Conservation (phyloP, 2,329 filamentous ascomycete genomes). For the Diplodia seriata region DNA sequence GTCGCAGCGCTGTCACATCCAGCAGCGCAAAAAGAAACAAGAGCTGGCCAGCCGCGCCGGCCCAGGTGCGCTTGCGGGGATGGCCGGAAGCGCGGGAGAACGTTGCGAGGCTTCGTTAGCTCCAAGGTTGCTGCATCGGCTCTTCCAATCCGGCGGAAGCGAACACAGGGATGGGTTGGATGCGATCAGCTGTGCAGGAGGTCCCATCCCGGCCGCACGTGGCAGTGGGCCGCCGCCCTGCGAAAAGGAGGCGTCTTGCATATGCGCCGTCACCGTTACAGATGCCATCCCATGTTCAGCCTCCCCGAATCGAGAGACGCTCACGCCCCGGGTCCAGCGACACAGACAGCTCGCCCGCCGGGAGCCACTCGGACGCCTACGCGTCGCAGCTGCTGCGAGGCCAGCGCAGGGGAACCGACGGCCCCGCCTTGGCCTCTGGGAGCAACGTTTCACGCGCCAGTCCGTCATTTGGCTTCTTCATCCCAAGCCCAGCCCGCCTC, state of each 20-base stretch:
- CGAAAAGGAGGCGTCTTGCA: conserved; percentile 33
- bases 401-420: conserved; percentile 20
- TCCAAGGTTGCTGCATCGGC: conserved; percentile 41
- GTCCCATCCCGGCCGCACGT: conserved; percentile 45
- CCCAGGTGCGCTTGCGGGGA: conserved; percentile 45
- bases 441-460: conserved; percentile 27
- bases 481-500: conserved; percentile 18
- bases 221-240: conserved; percentile 35
- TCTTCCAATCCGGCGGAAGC: conserved; percentile 47
- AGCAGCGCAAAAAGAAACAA: not conserved
- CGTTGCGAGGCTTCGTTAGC: conserved; percentile 39
- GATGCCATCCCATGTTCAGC: conserved; percentile 31
- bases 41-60: not conserved
- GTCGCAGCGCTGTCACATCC: conserved; percentile 6
- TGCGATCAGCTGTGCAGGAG: conserved; percentile 41
- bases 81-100: conserved; percentile 45
- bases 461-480: conserved; percentile 30
- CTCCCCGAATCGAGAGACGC: conserved; percentile 15
- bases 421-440: conserved; percentile 18
- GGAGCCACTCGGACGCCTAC: conserved; percentile 13
- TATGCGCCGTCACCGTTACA: conserved; percentile 33
- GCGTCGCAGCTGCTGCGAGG: conserved; percentile 15
- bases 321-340: conserved; percentile 14
- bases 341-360: not conserved
- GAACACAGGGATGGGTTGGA: conserved; percentile 42